Conservation (phyloP, 2,329 filamentous ascomycete species). For the Alternaria atra region DNA sequence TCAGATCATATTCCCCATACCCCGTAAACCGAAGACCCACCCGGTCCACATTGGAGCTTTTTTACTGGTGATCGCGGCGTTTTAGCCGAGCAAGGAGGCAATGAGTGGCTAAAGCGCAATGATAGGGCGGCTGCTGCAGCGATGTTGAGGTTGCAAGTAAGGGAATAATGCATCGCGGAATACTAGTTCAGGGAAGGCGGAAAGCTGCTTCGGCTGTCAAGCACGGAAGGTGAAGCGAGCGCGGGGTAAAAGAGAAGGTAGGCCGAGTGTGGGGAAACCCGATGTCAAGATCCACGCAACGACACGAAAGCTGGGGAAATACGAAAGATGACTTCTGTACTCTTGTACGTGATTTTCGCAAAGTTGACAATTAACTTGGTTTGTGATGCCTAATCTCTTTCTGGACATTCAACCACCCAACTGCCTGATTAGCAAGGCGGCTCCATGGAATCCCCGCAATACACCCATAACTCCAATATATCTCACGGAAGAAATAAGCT, state of each 20-base stretch:
- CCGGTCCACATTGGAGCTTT: not conserved
- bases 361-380: not conserved
- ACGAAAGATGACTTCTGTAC: not conserved
- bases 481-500: constrained; percentile 10
- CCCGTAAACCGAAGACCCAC: constrained; percentile 17
- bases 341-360: not conserved
- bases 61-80: constrained; percentile 12
- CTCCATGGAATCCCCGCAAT: not conserved
- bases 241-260: constrained; percentile 20
- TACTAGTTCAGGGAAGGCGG: constrained; percentile 19
- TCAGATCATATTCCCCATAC: constrained; percentile 13
- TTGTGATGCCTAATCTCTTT: not conserved
- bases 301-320: not conserved
- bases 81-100: constrained; percentile 14
- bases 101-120: not conserved
- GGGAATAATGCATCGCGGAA: constrained; percentile 14
- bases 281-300: not conserved
- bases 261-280: constrained; percentile 19
- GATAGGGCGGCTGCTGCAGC: constrained; percentile 6
- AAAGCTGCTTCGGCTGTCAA: constrained; percentile 1
- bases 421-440: not conserved
- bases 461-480: constrained; percentile 5
- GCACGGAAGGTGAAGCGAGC: constrained; percentile 19
- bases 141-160: constrained; percentile 14
- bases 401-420: not conserved